Evolutionary conservation across 257 asterid genomes (phyloP), one percentile per base, ranked within the genome.

Genomic region (Gynochthodes officinalis): DNA sequence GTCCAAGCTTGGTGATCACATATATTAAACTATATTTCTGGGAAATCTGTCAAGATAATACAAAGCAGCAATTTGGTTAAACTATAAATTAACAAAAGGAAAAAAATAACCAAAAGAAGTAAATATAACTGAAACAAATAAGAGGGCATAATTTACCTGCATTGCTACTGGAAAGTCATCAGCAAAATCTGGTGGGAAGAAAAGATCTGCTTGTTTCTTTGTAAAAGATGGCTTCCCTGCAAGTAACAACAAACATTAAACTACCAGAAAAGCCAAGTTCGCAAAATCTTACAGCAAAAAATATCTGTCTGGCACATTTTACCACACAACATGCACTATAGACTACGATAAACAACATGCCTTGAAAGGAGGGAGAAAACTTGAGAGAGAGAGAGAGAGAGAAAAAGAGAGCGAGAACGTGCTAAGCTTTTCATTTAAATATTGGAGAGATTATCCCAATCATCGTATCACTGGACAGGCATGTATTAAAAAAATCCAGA

Each of bases 151-250:
- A 77, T 75, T 44, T 69, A 92, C 99, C 99, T 95, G 99, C 99
- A 95, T 95, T 64, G 99, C 94, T 59, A 95, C 99, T 16, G 98
- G 99, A 71, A 95, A 95, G 82, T 95, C 99, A 72, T 95, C 99
- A 64, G 89, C 85, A 82, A 95, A 95, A 85, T 95, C 97, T 8
- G 96, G 99, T 78, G 97, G 99, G 77, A 95, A 95, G 86, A 95
- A 95, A 58, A 95, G 96, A 82, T 95, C 99, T 46, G 99, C 98
- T 72, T 95, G 99, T 82, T 95, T 95, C 92, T 95, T 95, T 0
- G 97, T 77, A 67, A 95, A 95, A 55, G 99, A 77, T 44, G 93
- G 98, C 76, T 90, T 95, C 76, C 99, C 99, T 95, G 92, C 76
- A 69, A 57, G 63, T 57, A 71, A 21, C 3, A 69, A 15, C 49